Conservation (phyloP, 2,329 filamentous ascomycete genomes). For the Juglanconis sp. region DNA sequence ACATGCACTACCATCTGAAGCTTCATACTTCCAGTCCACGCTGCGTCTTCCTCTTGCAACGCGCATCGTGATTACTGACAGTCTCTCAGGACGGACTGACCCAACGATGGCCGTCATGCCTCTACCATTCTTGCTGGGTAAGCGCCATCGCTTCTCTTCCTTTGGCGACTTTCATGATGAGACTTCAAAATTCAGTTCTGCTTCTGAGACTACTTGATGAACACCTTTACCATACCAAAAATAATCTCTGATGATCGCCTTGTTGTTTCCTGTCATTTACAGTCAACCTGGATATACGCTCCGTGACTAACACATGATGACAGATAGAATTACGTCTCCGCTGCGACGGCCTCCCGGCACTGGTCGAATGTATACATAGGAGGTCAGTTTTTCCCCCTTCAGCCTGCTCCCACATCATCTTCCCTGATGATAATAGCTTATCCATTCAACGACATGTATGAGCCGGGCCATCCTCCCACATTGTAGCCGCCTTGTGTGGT, state of each 20-base stretch:
- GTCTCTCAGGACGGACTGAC: neutral
- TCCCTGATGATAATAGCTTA: constrained; percentile 65
- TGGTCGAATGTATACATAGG: neutral
- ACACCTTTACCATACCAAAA: constrained; percentile 58
- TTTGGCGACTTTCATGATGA: constrained; percentile 55
- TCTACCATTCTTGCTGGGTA: constrained; percentile 18
- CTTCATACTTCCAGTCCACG: constrained; percentile 23
- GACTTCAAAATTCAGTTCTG: constrained; percentile 67
- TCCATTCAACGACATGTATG: constrained; percentile 71
- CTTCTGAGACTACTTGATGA: constrained; percentile 69
- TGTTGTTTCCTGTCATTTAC: neutral
- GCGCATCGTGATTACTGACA: constrained; percentile 11
- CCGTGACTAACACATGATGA: constrained; percentile 1
- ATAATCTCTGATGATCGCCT: constrained; percentile 51
- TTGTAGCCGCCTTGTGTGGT: constrained; percentile 53
- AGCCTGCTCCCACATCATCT: constrained; percentile 10
- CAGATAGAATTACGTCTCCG: neutral
- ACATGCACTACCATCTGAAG: constrained; percentile 80
- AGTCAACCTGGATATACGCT: neutral
- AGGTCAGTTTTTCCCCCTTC: constrained; percentile 15
- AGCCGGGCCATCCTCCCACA: constrained; percentile 72
- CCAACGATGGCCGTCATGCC: neutral
- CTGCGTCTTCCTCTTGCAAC: constrained; percentile 6
- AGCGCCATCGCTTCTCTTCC: neutral
- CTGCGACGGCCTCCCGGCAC: neutral